phyloP scores from a whole-genome alignment of 1,284 basidiomycete genomes.

The Fomitopsis palustris region DNA sequence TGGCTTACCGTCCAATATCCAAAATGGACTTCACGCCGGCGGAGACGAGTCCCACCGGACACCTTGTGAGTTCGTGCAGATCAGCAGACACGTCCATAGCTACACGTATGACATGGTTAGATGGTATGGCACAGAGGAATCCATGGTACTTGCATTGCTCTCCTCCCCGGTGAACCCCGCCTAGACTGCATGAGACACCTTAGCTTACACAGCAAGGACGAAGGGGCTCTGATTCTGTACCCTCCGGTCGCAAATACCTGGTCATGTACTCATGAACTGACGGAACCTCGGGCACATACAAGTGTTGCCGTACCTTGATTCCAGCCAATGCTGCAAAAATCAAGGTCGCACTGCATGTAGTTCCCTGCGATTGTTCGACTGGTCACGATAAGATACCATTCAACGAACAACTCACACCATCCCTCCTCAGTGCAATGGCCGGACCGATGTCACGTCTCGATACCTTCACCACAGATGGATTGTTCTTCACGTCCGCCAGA shows the following conservation, averaged over 20 bases:
- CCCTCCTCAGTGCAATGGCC: slow-evolving; percentile 61
- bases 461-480: slow-evolving; percentile 63
- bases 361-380: slow-evolving; percentile 41
- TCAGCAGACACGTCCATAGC: slow-evolving; percentile 97
- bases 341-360: slow-evolving; percentile 89
- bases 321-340: slow-evolving; percentile 80
- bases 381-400: not conserved
- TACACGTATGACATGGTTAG: slow-evolving; percentile 27
- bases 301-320: slow-evolving; percentile 57
- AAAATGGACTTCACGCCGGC: slow-evolving; percentile 96
- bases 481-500: slow-evolving; percentile 57
- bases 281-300: not conserved
- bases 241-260: slow-evolving; percentile 82
- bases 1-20: slow-evolving; percentile 75
- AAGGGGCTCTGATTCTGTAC: slow-evolving; percentile 39
- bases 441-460: slow-evolving; percentile 87
- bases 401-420: slow-evolving; percentile 43
- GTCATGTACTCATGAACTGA: not conserved
- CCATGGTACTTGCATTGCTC: slow-evolving; percentile 62
- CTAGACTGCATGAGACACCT: slow-evolving; percentile 47
- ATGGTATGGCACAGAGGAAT: slow-evolving; percentile 6
- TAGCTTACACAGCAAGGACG: not conserved
- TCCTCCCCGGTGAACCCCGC: slow-evolving; percentile 93
- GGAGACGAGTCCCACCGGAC: slow-evolving; percentile 87
- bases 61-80: slow-evolving; percentile 78